Evolutionary conservation across 2,329 filamentous ascomycete species (phyloP).

Genomic region (Fusarium lateritium): DNA sequence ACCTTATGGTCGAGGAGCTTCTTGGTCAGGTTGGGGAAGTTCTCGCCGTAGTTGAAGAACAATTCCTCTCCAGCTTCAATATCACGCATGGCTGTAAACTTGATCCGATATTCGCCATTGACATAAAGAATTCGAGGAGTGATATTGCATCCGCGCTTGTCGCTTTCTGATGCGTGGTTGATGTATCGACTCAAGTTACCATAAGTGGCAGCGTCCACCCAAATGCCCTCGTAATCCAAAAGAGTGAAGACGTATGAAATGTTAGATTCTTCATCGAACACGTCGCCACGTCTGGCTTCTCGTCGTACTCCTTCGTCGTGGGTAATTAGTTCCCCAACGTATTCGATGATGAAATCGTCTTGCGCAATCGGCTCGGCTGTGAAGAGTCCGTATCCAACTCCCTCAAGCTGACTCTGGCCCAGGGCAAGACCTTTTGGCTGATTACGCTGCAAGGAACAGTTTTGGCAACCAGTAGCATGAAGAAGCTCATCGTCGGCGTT

Average conservation of each 20-base stretch:
- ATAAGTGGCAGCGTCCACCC: slow-evolving; percentile 82
- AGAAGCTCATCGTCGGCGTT: slow-evolving; percentile 73
- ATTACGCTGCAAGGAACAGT: slow-evolving; percentile 79
- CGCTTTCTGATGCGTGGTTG: slow-evolving; percentile 76
- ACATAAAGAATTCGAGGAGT: slow-evolving; percentile 78
- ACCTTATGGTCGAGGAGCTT: slow-evolving; percentile 59
- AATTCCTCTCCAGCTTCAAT: slow-evolving; percentile 82
- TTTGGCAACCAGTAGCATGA: slow-evolving; percentile 75
- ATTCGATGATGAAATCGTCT: slow-evolving; percentile 85
- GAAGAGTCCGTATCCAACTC: slow-evolving; percentile 82
- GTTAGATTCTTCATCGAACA: slow-evolving; percentile 72
- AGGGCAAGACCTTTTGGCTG: slow-evolving; percentile 76
- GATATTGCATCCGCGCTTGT: slow-evolving; percentile 71
- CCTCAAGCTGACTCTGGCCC: slow-evolving; percentile 77
- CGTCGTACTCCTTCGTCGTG: slow-evolving; percentile 78
- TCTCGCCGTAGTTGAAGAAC: slow-evolving; percentile 85
- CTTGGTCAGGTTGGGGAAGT: slow-evolving; percentile 73
- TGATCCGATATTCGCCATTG: slow-evolving; percentile 82
- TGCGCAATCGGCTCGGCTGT: slow-evolving; percentile 76
- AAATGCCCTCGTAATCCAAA: slow-evolving; percentile 72
- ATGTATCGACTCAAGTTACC: slow-evolving; percentile 89
- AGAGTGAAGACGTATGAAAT: slow-evolving; percentile 76
- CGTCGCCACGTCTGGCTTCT: slow-evolving; percentile 71
- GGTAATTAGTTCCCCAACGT: slow-evolving; percentile 83
- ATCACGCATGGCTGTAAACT: slow-evolving; percentile 76